Conservation (phyloP, 345 rosid genomes). For the Erucastrum elatum region DNA sequence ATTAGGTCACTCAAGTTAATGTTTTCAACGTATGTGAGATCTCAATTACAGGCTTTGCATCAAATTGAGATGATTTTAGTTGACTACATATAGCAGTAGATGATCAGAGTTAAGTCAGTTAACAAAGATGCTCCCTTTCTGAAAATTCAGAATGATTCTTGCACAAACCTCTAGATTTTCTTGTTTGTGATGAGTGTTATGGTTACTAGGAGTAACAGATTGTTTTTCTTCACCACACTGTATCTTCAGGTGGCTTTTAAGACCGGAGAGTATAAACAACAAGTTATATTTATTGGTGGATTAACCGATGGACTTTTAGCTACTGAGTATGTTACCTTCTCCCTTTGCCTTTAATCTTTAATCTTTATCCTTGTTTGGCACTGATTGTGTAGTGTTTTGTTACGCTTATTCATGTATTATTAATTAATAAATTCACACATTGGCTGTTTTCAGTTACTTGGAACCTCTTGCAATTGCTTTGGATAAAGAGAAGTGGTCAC, state of each 20-base stretch:
- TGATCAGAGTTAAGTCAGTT: conserved; percentile 20
- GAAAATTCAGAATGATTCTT: not conserved
- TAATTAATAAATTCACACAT: too few relatives aligned
- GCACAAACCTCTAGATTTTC: not conserved
- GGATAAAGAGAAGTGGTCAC: conserved; percentile 94
- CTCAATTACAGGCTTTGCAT: conserved; percentile 13
- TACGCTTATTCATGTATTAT: too few relatives aligned
- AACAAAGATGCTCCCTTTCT: not conserved
- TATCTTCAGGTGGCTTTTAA: conserved; percentile 82
- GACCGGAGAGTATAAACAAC: conserved; percentile 88
- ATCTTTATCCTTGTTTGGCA: not conserved
- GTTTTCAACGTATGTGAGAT: not conserved
- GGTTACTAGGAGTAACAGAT: conserved; percentile 10
- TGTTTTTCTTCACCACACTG: conserved; percentile 1
- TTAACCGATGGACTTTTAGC: conserved; percentile 86
- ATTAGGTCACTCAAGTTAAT: not conserved
- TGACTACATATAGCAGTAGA: conserved; percentile 4
- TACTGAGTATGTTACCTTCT: conserved; percentile 68
- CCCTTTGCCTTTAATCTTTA: not conserved
- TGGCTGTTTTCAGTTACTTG: conserved; percentile 63
- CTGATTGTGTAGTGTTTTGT: not conserved
- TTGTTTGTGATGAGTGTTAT: not conserved
- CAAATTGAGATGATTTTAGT: not conserved
- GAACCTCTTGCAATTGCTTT: conserved; percentile 91
- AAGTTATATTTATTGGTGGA: conserved; percentile 86